Base-by-base conservation (phyloP, 2,329 filamentous ascomycete genomes). In the Capronia epimyces region DNA sequence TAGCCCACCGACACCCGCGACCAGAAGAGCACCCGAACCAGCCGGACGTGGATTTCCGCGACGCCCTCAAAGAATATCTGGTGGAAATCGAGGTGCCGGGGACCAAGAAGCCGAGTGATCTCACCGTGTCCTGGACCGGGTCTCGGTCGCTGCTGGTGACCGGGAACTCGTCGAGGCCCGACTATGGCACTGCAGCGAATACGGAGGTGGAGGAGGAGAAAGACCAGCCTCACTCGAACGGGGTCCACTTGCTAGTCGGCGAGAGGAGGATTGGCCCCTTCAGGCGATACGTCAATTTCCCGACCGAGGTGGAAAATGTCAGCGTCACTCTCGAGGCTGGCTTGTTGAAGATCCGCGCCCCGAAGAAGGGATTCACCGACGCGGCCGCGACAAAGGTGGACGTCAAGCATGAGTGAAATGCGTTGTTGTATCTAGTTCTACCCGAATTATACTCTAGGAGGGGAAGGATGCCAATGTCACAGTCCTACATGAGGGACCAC, bases 1-100 rank as follows among this genome's bases (percentile, higher is more conserved):
- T 55, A 2, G 27, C 46, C 2, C 58, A 44, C 31, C 44, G 53
- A 25, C 50, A 52, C 31, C 48, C 53, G 3, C 31, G 52, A 18
- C 52, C 52, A 24, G 52, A 59, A 43, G 49, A 55, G n/a, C 49
- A 59, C 43, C 54, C 55, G n/a, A 57, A 59, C 47, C 52, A 59
- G 20, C 55, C 55, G 10, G 52, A 59, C 42, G 43, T 57, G 20
- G 55, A 59, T 42, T 52, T 53, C 42, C 54, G 55, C 41, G 54
- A 59, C 31, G 54, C 49, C 2, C 46, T 55, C 40, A 51, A 52
- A 5, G 54, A 59, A 25, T 57, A 55, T 43, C 40, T 56, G 27
- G 32, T 58, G 20, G 56, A 58, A 18, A 40, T 58, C 31, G 56
- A 58, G 48, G 56, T 58, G 8, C 56, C 56, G 1, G 56, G 56